Percentiles rank a stretch among this genome's conserved stretches.
Conservation (phyloP, 257 asterid species). For the Lycium ferocissimum region DNA sequence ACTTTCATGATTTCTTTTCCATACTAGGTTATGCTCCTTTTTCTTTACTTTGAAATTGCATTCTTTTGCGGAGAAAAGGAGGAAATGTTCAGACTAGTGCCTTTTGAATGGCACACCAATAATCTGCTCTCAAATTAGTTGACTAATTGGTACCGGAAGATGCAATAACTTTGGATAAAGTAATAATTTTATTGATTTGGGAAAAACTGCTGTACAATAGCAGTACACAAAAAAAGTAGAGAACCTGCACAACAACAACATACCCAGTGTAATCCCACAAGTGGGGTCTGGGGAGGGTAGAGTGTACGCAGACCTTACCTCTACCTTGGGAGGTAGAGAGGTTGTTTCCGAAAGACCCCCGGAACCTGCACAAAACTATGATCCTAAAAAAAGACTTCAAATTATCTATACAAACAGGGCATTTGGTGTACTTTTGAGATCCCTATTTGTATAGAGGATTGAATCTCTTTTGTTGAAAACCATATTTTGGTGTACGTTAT, state of each 20-base stretch:
- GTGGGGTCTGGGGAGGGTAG: no score
- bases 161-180: not conserved
- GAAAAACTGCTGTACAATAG: not conserved
- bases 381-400: not conserved
- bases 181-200: not conserved
- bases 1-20: conserved; percentile 22
- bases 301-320: no score
- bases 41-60: conserved; percentile 28
- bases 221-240: not conserved
- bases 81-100: not conserved
- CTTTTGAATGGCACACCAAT: conserved; percentile 5
- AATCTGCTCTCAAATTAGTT: not conserved
- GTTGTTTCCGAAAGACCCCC: no score
- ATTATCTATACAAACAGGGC: not conserved
- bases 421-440: no score
- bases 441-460: no score
- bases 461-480: no score
- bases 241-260: not conserved
- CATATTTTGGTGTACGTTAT: no score
- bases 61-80: not conserved
- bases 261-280: no score
- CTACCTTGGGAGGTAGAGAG: no score
- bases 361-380: not conserved
- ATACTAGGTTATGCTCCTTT: conserved; percentile 4
- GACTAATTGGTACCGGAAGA: not conserved